These are phyloP conservation scores for Allantophomopsis cytisporea DNA, from an alignment of 2,329 filamentous ascomycete genomes.

Conservation along the genomic window DNA sequence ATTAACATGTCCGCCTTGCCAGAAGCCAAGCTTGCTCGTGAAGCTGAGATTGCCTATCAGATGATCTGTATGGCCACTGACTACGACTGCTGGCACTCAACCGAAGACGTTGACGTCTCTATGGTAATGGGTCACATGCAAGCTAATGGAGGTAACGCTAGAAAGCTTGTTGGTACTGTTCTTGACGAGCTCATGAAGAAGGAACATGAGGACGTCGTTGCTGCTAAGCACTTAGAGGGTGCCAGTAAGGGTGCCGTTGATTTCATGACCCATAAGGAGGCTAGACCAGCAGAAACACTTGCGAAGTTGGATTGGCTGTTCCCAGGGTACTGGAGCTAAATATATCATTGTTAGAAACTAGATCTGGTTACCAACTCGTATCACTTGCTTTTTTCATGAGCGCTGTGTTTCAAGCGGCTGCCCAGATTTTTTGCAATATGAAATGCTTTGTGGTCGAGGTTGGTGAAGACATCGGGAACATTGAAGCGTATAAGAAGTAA, in stretches of 20 bases:
- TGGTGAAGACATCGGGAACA: too few relatives aligned
- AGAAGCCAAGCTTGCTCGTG: constrained; percentile 83
- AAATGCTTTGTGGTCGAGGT: too few relatives aligned
- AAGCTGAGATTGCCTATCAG: constrained; percentile 86
- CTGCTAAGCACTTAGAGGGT: constrained; percentile 71
- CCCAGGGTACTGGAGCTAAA: constrained; percentile 52
- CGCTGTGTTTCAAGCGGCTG: too few relatives aligned
- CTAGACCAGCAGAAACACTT: constrained; percentile 59
- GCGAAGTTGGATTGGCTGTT: constrained; percentile 80
- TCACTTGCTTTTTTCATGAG: too few relatives aligned
- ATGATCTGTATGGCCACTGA: constrained; percentile 98
- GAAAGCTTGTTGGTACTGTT: constrained; percentile 71
- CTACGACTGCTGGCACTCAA: constrained; percentile 94
- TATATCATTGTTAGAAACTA: too few relatives aligned
- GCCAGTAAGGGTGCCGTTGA: constrained; percentile 63
- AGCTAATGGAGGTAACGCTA: constrained; percentile 80
- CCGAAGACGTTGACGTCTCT: constrained; percentile 77
- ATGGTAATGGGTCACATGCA: constrained; percentile 98
- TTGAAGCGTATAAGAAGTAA: too few relatives aligned
- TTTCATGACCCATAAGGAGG: constrained; percentile 69
- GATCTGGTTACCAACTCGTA: too few relatives aligned
- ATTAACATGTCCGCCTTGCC: constrained; percentile 98
- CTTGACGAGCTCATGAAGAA: constrained; percentile 73
- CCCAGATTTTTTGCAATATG: too few relatives aligned
- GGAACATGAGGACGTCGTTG: constrained; percentile 61